Base-by-base conservation (phyloP, 2,329 filamentous ascomycete species). In the Monilinia aucupariae region DNA sequence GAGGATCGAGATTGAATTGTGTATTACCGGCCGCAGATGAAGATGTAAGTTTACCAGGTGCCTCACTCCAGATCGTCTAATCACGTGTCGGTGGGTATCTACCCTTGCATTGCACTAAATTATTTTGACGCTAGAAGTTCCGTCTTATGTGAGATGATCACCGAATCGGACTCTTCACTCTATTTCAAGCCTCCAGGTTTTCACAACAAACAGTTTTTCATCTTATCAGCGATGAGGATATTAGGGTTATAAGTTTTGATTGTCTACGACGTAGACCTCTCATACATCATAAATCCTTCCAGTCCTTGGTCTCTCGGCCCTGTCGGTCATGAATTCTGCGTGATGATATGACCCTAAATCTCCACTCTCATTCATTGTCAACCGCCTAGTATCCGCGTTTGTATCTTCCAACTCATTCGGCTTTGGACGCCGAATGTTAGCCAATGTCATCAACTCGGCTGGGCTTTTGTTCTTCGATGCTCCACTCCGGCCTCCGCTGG, bases 301-400 rank as follows among this genome's bases (percentile, higher is more conserved):
- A 32, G 54, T 30, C 17, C 54, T 47, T 10, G 41, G 4, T 25
- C 32, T 30, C 9, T 47, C 27, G 34, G 20, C 5, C 9, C 54
- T 12, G 8, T 32, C 54, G n/a, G 27, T 27, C 2, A 15, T 8
- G 8, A 37, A 25, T 58, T 58, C 54, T 37, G 10, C 13, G 17
- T 37, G 41, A 25, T 56, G 41, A 4, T 34, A 30, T 34, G 54
- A 58, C 2, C 48, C 41, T 34, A 47, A 37, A 4, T 62, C 59
- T 39, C 30, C 59, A 39, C 59, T 56, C 10, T 39, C 59, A 47
- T 41, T 37, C 20, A 9, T 55, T 13, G 59, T 62, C 59, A 62
- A 48, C 15, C 37, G 22, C 20, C 10, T 55, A 15, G 59, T 62
- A 30, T 62, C 59, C 39, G 41, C 50, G 30, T 39, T 41, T 25